Conservation (phyloP, 805 yeast genomes). For the Scheffersomyces stipitis region DNA sequence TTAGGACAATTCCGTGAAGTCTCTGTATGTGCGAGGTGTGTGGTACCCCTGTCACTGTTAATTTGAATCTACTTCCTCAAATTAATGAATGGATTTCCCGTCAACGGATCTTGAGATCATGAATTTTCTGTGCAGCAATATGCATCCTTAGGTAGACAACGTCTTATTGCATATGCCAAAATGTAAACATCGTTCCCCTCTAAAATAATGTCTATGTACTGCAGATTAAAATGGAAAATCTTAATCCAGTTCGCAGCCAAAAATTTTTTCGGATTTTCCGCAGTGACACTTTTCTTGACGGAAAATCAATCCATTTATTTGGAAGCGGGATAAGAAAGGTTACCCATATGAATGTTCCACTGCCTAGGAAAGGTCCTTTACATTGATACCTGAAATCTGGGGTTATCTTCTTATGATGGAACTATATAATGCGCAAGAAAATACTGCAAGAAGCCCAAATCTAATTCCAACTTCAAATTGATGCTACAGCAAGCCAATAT, state of each 20-base stretch:
- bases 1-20: too few relatives aligned
- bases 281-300: neutral
- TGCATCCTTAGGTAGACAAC: too few relatives aligned
- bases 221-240: neutral
- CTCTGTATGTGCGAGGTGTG: too few relatives aligned
- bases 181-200: too few relatives aligned
- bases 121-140: too few relatives aligned
- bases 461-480: neutral
- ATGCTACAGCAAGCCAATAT: neutral
- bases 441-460: neutral
- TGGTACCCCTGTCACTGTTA: too few relatives aligned
- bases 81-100: too few relatives aligned
- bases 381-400: neutral
- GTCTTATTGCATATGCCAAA: too few relatives aligned
- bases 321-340: neutral
- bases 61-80: too few relatives aligned
- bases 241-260: neutral
- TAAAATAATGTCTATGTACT: too few relatives aligned
- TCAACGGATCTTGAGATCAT: too few relatives aligned
- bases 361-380: neutral
- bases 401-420: neutral
- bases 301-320: neutral
- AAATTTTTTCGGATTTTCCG: neutral
- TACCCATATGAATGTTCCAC: neutral
- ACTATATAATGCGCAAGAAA: neutral